Percentiles rank a stretch among this genome's conserved stretches.
These are phyloP conservation scores for Citrus unshiu DNA, from an alignment of 345 rosid genomes.

Conservation along the genomic window DNA sequence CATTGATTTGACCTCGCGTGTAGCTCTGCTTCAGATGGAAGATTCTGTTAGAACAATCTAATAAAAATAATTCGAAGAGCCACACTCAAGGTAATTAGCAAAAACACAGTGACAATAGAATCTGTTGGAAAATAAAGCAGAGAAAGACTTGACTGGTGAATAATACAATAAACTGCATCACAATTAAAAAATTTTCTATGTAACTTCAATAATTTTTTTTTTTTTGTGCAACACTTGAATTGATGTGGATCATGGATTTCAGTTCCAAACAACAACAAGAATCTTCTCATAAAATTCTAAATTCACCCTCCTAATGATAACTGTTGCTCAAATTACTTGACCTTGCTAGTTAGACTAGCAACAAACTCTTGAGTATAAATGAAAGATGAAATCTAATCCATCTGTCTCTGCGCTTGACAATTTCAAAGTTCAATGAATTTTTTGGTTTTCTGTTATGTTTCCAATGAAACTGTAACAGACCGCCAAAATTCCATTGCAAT, in stretches of 20 bases:
- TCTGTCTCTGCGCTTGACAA: background rate
- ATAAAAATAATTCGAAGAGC: background rate
- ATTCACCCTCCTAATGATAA: background rate
- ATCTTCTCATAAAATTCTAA: background rate
- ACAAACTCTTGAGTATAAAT: background rate
- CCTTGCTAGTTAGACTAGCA: background rate
- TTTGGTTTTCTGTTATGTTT: background rate
- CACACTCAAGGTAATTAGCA: background rate
- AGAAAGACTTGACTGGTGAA: background rate
- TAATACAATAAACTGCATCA: background rate
- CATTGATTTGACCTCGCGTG: constrained; percentile 50
- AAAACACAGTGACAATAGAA: background rate
- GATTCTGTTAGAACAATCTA: constrained; percentile 10
- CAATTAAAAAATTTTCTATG: background rate
- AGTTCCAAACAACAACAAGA: background rate
- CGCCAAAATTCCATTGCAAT: background rate
- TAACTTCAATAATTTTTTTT: background rate
- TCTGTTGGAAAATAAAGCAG: background rate
- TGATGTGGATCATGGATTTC: background rate
- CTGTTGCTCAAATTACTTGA: background rate
- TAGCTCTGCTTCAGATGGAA: constrained; percentile 51
- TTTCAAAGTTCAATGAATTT: background rate
- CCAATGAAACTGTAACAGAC: background rate
- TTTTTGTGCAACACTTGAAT: background rate
- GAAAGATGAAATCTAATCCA: background rate